phyloP scores from a whole-genome alignment of 257 asterid species.

The Solanum verrucosum region DNA sequence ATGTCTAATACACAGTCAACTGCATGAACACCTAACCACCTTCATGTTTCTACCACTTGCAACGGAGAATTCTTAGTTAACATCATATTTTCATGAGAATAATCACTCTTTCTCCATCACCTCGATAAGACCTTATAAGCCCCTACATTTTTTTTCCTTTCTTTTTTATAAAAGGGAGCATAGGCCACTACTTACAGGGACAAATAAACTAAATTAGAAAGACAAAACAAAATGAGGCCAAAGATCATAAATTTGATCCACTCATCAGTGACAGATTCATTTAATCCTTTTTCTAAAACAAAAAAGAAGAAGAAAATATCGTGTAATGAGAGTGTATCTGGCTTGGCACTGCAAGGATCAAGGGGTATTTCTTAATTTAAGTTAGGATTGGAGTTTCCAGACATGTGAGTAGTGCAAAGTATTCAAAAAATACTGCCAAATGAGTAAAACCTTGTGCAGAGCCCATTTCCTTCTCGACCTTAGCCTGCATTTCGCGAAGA shows the following conservation, averaged over 20 bases:
- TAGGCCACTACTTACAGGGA: background rate
- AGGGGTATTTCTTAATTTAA: background rate
- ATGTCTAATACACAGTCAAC: background rate
- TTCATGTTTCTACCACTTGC: background rate
- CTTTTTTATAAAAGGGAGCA: background rate
- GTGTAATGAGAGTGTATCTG: background rate
- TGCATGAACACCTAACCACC: background rate
- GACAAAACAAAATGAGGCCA: background rate
- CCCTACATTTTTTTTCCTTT: background rate
- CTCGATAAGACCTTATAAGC: background rate
- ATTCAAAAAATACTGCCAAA: background rate
- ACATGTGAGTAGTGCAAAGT: background rate
- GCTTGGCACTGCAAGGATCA: background rate
- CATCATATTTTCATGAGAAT: background rate
- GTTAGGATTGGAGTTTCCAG: background rate
- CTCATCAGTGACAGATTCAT: background rate
- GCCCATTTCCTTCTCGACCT: constrained; percentile 71
- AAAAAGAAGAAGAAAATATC: background rate
- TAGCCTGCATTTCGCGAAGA: constrained; percentile 81
- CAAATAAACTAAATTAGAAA: background rate
- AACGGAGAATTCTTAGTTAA: background rate
- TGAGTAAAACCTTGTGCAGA: constrained; percentile 42
- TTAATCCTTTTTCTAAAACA: background rate
- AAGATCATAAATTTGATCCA: background rate
- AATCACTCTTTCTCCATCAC: background rate